These are phyloP conservation scores for Passiflora organensis DNA, from an alignment of 345 rosid species.

Conservation along the genomic window DNA sequence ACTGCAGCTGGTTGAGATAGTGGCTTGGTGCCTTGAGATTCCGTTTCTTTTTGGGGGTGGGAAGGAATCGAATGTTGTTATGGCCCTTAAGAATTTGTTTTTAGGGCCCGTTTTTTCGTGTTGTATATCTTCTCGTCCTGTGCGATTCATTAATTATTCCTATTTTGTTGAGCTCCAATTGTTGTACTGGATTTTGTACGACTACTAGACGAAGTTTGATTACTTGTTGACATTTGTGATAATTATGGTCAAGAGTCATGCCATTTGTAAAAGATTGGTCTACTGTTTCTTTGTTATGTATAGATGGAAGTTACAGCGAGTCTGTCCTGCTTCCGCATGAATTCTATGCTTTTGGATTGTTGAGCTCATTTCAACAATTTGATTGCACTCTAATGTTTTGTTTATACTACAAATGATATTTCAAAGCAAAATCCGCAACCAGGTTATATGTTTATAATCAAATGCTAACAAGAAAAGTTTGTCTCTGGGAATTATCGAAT, in stretches of 20 bases:
- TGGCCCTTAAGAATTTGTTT: conserved; percentile 3
- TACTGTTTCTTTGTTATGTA: not conserved
- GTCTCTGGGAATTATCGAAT: no score
- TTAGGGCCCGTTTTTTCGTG: not conserved
- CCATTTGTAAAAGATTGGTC: not conserved
- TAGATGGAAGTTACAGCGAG: not conserved
- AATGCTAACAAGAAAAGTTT: no score
- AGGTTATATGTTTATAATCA: no score
- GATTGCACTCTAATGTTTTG: no score
- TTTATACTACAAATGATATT: no score
- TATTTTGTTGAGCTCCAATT: conserved; percentile 9
- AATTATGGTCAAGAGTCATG: not conserved
- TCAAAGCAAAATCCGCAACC: no score
- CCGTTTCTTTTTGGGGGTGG: not conserved
- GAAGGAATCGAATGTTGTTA: not conserved
- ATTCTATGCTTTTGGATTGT: not conserved
- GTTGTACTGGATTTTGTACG: conserved; percentile 4
- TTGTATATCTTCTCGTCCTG: not conserved
- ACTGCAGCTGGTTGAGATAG: conserved; percentile 71
- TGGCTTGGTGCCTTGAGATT: not conserved
- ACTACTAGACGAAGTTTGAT: not conserved
- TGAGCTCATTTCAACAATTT: not conserved
- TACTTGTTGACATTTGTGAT: not conserved
- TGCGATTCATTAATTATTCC: not conserved
- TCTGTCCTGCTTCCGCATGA: not conserved